Evolutionary conservation across 176 grass and related monocot genomes (phyloP).

Genomic region (Carex scoparia): DNA sequence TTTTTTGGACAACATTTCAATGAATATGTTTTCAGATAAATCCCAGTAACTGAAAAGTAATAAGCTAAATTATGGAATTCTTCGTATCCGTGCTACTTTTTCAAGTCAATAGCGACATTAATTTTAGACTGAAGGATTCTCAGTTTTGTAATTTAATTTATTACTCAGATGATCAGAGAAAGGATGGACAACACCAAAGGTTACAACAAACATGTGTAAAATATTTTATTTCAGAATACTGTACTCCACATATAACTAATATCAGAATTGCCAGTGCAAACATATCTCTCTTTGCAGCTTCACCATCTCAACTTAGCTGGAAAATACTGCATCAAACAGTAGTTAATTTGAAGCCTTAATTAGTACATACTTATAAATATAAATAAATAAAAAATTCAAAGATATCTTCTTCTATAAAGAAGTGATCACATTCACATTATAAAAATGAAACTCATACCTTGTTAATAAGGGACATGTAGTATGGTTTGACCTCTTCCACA

Average conservation of each 20-base stretch:
- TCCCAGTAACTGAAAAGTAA: no score
- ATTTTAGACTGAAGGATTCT: neutral
- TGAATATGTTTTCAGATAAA: no score
- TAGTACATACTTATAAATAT: neutral
- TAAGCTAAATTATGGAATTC: no score
- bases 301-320: conserved; percentile 39
- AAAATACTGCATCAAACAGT: conserved; percentile 32
- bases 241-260: neutral
- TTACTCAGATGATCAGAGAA: neutral
- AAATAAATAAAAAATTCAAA: neutral
- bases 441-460: conserved; percentile 20
- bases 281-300: neutral
- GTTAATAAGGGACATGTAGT: conserved; percentile 39
- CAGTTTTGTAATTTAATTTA: neutral
- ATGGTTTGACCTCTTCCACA: conserved; percentile 39
- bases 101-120: neutral
- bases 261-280: neutral
- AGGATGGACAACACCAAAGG: neutral
- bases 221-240: neutral
- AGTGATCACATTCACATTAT: no score
- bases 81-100: no score
- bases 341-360: neutral
- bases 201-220: neutral
- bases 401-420: neutral
- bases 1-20: no score